These are phyloP conservation scores for Pseudonitzschia pungens DNA, from an alignment of 108 stramenopile species.

Conservation along the genomic window DNA sequence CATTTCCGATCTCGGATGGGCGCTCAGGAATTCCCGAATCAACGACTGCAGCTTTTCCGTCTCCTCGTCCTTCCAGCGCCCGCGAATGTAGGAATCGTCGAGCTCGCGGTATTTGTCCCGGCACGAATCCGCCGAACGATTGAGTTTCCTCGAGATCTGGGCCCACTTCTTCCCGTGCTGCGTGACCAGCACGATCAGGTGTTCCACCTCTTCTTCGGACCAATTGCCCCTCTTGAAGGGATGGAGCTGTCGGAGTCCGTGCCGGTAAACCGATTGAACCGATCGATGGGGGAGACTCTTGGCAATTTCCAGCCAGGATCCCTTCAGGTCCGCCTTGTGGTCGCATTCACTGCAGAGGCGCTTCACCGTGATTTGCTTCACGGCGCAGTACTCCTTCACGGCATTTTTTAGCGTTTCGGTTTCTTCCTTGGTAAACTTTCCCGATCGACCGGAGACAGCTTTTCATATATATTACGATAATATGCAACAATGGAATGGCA, in stretches of 20 bases:
- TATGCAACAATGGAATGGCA: too few relatives aligned
- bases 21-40: slow-evolving; percentile 52
- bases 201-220: slow-evolving; percentile 59
- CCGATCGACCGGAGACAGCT: slow-evolving; percentile 13
- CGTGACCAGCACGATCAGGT: slow-evolving; percentile 49
- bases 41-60: slow-evolving; percentile 48
- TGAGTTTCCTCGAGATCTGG: slow-evolving; percentile 65
- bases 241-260: slow-evolving; percentile 71
- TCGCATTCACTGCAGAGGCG: slow-evolving; percentile 77
- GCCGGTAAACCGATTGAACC: slow-evolving; percentile 77
- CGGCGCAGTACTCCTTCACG: slow-evolving; percentile 65
- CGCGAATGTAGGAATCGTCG: slow-evolving; percentile 54
- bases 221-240: slow-evolving; percentile 74
- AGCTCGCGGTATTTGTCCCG: slow-evolving; percentile 74
- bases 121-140: slow-evolving; percentile 66
- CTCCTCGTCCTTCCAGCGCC: slow-evolving; percentile 72
- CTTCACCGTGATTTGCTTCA: slow-evolving; percentile 48
- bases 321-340: slow-evolving; percentile 72
- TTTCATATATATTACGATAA: too few relatives aligned
- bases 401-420: slow-evolving; percentile 44
- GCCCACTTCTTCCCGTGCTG: slow-evolving; percentile 71
- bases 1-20: slow-evolving; percentile 41
- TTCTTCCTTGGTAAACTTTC: slow-evolving; percentile 67
- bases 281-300: slow-evolving; percentile 73
- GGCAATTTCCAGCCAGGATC: slow-evolving; percentile 86